Evolutionary conservation across 2,329 filamentous ascomycete species (phyloP), one percentile per base, ranked within the genome.

Genomic region (Talaromyces sp.): DNA sequence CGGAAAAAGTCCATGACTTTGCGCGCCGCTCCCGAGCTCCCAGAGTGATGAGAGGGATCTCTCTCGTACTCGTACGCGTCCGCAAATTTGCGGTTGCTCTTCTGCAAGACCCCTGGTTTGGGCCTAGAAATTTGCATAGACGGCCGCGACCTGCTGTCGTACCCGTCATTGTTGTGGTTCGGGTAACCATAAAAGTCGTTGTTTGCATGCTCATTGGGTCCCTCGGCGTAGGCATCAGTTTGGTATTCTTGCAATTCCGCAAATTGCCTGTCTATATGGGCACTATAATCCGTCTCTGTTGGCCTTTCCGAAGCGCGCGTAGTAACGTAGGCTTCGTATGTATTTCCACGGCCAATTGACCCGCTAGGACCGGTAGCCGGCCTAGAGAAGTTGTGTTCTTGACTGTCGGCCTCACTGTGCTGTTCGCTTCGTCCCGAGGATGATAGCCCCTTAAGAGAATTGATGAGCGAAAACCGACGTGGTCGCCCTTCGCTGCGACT

Each of bases 1-100:
- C 95, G 85, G 82, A 99, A 99, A 77, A 98, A 96, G 78, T 99
- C 94, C 93, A 99, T 98, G 44, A 99, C 95, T 72, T 92, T 88
- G 74, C 93, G 89, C 14, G 93, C 92, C 3, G 92, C 90, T 61
- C 91, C 91, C 66, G 88, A 94, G 75, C 90, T 96, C 52, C 94
- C 94, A 34, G 88, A 88, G 70, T 92, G 88, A 58, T 88, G 85
- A 56, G 86, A 84, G 27, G 72, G 70, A 50, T 78, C 75, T 18
- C 74, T 72, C 67, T 91, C 89, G 65, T 87, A 85, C 64, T 96
- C 92, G 73, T 96, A 97, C 1, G 90, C 92, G 69, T 97, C 92
- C 1, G 86, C 88, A 68, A 99, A 96, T 66, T 86, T 88, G 61
- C 92, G 87, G 76, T 94, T 92, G 74, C 88, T 89, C 79, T 96